Conservation (phyloP, 2,329 filamentous ascomycete genomes). For the Talaromyces sp. region DNA sequence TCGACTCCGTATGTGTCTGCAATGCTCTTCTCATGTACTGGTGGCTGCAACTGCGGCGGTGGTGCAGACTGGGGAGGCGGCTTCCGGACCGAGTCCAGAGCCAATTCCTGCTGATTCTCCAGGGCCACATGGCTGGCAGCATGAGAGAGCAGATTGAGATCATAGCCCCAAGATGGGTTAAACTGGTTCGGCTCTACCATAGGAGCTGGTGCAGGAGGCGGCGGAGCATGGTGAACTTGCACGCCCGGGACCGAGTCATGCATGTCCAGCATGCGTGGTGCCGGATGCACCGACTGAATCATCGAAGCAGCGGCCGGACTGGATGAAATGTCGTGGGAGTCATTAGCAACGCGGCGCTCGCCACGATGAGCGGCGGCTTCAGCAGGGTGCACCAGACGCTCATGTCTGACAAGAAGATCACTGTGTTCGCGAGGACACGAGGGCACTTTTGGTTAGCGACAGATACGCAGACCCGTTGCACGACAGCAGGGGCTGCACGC, state of each 20-base stretch:
- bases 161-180: constrained; percentile 47
- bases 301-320: constrained; percentile 28
- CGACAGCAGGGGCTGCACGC: not conserved
- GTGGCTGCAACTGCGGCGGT: constrained; percentile 29
- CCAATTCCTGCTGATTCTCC: constrained; percentile 37
- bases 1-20: constrained; percentile 39
- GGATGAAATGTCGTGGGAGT: constrained; percentile 17
- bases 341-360: constrained; percentile 27
- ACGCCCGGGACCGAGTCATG: constrained; percentile 31
- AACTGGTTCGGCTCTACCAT: constrained; percentile 41
- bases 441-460: not conserved
- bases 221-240: not conserved
- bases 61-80: constrained; percentile 25
- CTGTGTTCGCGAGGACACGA: constrained; percentile 25
- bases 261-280: constrained; percentile 41
- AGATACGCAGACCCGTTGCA: constrained; percentile 1
- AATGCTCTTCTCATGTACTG: constrained; percentile 31
- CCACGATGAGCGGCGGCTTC: constrained; percentile 34
- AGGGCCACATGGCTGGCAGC: constrained; percentile 45
- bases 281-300: constrained; percentile 30
- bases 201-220: constrained; percentile 24
- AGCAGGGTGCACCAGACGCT: constrained; percentile 42
- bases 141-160: constrained; percentile 44
- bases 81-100: constrained; percentile 32
- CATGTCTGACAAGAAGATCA: constrained; percentile 45